phyloP scores from a whole-genome alignment of 2,329 filamentous ascomycete genomes.

The Epichloe bromicola region DNA sequence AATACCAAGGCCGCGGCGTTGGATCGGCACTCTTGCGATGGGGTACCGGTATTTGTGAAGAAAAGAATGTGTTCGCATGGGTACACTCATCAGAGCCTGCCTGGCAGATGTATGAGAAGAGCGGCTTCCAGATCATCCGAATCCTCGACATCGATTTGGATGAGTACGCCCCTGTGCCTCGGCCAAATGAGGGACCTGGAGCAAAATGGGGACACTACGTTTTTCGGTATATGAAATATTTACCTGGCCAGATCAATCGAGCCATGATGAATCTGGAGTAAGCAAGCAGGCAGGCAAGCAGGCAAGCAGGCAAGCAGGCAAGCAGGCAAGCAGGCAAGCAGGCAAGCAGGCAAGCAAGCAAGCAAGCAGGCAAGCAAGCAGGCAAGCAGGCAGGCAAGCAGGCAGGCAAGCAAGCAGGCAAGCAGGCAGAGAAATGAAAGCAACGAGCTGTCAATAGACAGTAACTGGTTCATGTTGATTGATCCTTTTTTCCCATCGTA shows the following conservation, averaged over 20 bases:
- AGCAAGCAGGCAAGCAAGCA: background rate
- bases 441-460: no score
- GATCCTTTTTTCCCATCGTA: background rate
- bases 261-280: no score
- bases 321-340: background rate
- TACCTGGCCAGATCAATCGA: slow-evolving; percentile 1
- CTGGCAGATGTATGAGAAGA: slow-evolving; percentile 17
- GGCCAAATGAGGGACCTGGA: slow-evolving; percentile 12
- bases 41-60: slow-evolving; percentile 19
- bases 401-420: background rate
- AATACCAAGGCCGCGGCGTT: slow-evolving; percentile 17
- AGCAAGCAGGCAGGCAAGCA: no score
- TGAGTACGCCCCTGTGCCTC: slow-evolving; percentile 15
- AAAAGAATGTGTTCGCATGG: slow-evolving; percentile 18
- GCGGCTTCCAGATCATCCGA: slow-evolving; percentile 17
- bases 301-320: background rate
- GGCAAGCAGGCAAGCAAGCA: no score
- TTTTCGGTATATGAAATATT: slow-evolving; percentile 21
- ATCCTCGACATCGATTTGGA: slow-evolving; percentile 19
- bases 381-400: background rate
- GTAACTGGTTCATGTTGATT: background rate
- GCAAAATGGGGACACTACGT: slow-evolving; percentile 21
- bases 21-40: slow-evolving; percentile 19
- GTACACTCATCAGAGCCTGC: slow-evolving; percentile 22
- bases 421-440: background rate